A percentile compares a stretch with the other conserved stretches of the same genome.
These are phyloP conservation scores for Verticillium dahliae DNA, from an alignment of 2,329 filamentous ascomycete species.

Conservation along the genomic window DNA sequence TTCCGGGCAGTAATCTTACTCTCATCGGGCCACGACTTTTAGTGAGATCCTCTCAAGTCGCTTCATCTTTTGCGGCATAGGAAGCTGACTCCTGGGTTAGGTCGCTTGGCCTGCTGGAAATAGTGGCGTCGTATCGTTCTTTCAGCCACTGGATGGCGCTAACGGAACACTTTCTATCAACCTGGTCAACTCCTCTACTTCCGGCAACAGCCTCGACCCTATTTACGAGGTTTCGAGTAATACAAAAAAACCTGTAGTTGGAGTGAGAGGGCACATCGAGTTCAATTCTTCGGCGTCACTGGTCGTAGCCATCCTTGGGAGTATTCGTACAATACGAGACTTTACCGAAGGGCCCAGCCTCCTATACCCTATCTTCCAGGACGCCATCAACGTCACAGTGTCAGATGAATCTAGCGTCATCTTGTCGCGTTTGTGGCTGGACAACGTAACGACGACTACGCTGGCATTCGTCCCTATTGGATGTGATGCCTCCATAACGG, in stretches of 20 bases:
- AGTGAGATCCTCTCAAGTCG: background rate
- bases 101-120: conserved; percentile 62
- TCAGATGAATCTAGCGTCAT: conserved; percentile 34
- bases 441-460: conserved; percentile 51
- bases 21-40: conserved; percentile 53
- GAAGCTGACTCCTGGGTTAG: background rate
- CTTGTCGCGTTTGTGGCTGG: conserved; percentile 52
- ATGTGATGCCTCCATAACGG: conserved; percentile 19
- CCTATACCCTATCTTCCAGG: conserved; percentile 46
- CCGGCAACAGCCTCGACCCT: conserved; percentile 34
- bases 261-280: conserved; percentile 44
- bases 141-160: conserved; percentile 43
- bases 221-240: conserved; percentile 26
- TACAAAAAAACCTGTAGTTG: conserved; percentile 34
- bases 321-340: conserved; percentile 56
- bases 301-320: conserved; percentile 51
- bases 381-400: conserved; percentile 36
- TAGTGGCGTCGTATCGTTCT: conserved; percentile 52
- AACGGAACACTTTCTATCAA: conserved; percentile 48
- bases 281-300: conserved; percentile 53
- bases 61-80: too few species aligned
- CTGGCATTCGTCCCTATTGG: conserved; percentile 37
- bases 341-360: conserved; percentile 52
- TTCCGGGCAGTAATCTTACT: conserved; percentile 42
- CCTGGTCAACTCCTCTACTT: conserved; percentile 41